These are phyloP conservation scores for Lachancea sp. DNA, from an alignment of 805 yeast genomes.

Conservation along the genomic window DNA sequence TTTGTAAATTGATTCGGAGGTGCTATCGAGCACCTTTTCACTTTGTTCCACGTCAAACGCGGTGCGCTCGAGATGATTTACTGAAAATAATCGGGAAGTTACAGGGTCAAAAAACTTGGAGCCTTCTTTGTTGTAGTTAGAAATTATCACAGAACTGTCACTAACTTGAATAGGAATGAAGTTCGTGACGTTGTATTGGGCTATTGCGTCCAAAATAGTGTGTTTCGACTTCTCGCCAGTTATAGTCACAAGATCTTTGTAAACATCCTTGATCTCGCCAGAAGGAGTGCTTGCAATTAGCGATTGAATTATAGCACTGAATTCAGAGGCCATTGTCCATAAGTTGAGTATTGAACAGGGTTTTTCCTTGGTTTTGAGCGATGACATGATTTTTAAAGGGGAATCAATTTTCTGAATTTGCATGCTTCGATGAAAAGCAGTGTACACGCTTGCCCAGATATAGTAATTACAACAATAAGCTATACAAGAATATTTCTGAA, in stretches of 20 bases:
- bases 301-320: slow-evolving; percentile 23
- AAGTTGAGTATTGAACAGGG: background rate
- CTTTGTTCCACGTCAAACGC: slow-evolving; percentile 49
- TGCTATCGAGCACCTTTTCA: slow-evolving; percentile 15
- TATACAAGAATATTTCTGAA: no score
- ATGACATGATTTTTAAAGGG: background rate
- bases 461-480: background rate
- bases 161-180: slow-evolving; percentile 31
- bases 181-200: slow-evolving; percentile 37
- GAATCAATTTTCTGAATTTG: background rate
- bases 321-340: slow-evolving; percentile 12
- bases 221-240: slow-evolving; percentile 36
- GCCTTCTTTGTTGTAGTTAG: slow-evolving; percentile 43
- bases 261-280: slow-evolving; percentile 32
- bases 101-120: slow-evolving; percentile 52
- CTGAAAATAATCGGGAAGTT: slow-evolving; percentile 44
- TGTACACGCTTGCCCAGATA: background rate
- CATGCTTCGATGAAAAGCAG: background rate
- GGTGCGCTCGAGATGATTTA: slow-evolving; percentile 45
- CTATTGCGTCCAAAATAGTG: slow-evolving; percentile 34
- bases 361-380: background rate
- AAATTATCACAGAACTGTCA: slow-evolving; percentile 37
- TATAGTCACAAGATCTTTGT: slow-evolving; percentile 39
- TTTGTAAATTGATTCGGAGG: slow-evolving; percentile 14
- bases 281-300: slow-evolving; percentile 31